These are phyloP conservation scores for Chrysoporthe austroafricana DNA, from an alignment of 2,329 filamentous ascomycete genomes.

Conservation along the genomic window DNA sequence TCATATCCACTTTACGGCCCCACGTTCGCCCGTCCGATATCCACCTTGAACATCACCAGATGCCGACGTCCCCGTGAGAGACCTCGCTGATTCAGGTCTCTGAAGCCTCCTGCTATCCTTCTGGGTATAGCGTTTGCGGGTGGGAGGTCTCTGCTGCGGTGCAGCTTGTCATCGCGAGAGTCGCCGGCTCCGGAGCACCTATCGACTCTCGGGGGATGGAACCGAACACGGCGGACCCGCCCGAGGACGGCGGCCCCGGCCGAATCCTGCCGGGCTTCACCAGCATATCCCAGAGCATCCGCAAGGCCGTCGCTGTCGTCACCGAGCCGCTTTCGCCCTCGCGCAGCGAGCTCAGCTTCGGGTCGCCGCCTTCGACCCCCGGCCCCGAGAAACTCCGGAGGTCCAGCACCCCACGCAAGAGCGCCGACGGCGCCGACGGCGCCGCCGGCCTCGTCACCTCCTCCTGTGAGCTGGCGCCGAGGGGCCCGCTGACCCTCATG, in stretches of 20 bases:
- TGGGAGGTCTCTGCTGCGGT: background rate
- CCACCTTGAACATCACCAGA: background rate
- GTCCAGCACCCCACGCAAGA: constrained; percentile 21
- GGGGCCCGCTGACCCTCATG: constrained; percentile 34
- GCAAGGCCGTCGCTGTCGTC: constrained; percentile 18
- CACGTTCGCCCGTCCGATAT: background rate
- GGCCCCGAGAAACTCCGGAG: constrained; percentile 16
- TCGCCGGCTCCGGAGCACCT: too few species aligned
- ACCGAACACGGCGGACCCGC: background rate
- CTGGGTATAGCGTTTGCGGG: background rate
- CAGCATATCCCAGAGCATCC: constrained; percentile 10
- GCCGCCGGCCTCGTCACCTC: background rate
- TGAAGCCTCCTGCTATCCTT: background rate
- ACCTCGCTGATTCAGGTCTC: background rate
- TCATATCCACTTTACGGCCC: background rate
- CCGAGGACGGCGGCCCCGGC: background rate
- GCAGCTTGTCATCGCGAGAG: background rate
- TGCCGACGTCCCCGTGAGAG: background rate
- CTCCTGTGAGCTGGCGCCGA: background rate
- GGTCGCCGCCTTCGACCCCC: constrained; percentile 3
- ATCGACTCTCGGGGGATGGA: background rate
- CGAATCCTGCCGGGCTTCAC: background rate
- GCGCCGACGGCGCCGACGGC: constrained; percentile 2
- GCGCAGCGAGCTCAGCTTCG: constrained; percentile 19
- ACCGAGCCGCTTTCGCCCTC: constrained; percentile 22